Conservation (phyloP, 2,329 filamentous ascomycete genomes). For the Helotiales sp. region DNA sequence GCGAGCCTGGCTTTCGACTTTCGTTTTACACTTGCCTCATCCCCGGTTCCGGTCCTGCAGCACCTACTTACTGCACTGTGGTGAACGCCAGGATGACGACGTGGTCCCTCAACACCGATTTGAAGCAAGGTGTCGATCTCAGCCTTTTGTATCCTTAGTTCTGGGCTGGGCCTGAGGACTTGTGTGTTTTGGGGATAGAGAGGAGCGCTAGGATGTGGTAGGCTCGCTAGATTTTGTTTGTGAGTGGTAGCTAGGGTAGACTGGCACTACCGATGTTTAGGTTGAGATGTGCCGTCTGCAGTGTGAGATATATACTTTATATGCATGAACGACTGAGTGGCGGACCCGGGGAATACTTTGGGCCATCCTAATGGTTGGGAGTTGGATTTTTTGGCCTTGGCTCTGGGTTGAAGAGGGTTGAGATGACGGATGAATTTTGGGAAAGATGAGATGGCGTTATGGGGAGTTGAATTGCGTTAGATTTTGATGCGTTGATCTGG, state of each 20-base stretch:
- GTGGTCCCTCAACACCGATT: too few relatives aligned
- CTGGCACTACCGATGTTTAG: neutral
- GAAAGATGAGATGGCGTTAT: neutral
- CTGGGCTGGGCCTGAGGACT: too few relatives aligned
- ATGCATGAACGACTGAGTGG: neutral
- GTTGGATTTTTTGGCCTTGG: neutral
- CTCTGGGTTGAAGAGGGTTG: neutral
- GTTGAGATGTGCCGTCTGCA: neutral
- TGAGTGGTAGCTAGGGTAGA: neutral
- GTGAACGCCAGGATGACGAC: too few relatives aligned
- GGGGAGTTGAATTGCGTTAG: neutral
- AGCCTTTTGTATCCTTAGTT: too few relatives aligned
- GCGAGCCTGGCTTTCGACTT: too few relatives aligned
- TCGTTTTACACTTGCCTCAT: too few relatives aligned
- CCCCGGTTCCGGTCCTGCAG: too few relatives aligned
- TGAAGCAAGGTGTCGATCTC: too few relatives aligned
- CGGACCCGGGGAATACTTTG: neutral
- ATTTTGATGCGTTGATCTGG: neutral
- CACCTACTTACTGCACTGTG: too few relatives aligned
- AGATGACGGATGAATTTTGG: neutral
- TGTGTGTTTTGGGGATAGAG: too few relatives aligned
- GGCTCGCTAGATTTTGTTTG: neutral
- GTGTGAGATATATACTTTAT: too few relatives aligned
- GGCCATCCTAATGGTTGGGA: conserved; percentile 1
- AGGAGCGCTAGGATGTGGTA: too few relatives aligned